These are phyloP conservation scores for Cardamine resedifolia DNA, from an alignment of 345 rosid genomes.

Conservation along the genomic window DNA sequence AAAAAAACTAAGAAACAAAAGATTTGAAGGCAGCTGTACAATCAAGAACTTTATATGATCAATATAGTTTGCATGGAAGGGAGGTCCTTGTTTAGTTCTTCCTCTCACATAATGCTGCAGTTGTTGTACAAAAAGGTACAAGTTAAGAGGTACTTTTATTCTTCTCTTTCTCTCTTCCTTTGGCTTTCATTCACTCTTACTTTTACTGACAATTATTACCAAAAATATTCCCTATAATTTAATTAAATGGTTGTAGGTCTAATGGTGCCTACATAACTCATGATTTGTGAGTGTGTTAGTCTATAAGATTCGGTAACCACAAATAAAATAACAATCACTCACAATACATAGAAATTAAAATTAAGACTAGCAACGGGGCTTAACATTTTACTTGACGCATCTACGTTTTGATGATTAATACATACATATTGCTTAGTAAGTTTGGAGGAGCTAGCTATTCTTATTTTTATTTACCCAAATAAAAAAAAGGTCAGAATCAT, in stretches of 20 bases:
- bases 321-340: not conserved
- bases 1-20: conserved; percentile 2
- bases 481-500: not conserved
- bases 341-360: not conserved
- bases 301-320: conserved; percentile 24
- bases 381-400: conserved; percentile 1
- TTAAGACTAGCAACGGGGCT: not conserved
- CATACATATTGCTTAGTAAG: not conserved
- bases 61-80: conserved; percentile 27
- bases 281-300: conserved; percentile 27
- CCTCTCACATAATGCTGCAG: conserved; percentile 6
- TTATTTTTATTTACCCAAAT: not conserved
- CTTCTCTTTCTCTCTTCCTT: conserved; percentile 21
- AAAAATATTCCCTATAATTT: conserved; percentile 9
- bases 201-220: conserved; percentile 30
- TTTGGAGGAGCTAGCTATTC: not conserved
- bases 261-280: conserved; percentile 20
- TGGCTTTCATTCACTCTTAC: conserved; percentile 28
- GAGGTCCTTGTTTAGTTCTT: conserved; percentile 17
- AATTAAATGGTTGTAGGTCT: not conserved
- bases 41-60: conserved; percentile 36
- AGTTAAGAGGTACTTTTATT: conserved; percentile 32
- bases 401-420: not conserved
- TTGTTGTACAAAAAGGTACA: conserved; percentile 37
- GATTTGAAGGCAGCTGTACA: conserved; percentile 28